phyloP scores from a whole-genome alignment of 2,329 filamentous ascomycete species.

The Aspergillus amoenus region DNA sequence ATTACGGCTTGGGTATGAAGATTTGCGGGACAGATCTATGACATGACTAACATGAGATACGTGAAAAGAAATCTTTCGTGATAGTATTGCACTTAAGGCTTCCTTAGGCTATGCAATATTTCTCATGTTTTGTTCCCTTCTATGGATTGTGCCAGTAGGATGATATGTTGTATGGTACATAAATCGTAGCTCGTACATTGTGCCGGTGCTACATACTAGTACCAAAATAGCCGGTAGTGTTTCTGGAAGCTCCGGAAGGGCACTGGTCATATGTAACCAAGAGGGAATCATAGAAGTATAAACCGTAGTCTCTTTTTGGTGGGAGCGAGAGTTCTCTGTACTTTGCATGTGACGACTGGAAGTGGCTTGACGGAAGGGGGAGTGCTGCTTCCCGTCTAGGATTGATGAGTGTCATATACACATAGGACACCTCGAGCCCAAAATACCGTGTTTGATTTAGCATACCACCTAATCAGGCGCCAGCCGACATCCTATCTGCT shows the following conservation, averaged over 20 bases:
- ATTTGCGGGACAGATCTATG: conserved; percentile 5
- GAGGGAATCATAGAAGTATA: neutral
- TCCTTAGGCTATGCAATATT: neutral
- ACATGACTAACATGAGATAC: neutral
- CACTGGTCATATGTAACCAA: neutral
- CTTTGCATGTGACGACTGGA: neutral
- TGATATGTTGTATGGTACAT: neutral
- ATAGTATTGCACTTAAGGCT: neutral
- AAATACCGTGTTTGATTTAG: neutral
- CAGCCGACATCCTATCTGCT: neutral
- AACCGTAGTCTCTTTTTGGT: neutral
- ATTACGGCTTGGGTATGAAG: neutral
- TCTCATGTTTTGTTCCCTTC: neutral
- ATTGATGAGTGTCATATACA: neutral
- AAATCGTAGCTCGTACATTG: neutral
- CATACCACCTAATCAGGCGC: neutral
- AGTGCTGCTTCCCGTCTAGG: neutral
- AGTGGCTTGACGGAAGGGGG: neutral
- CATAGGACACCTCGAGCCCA: neutral
- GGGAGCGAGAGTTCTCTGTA: neutral
- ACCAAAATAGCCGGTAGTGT: neutral
- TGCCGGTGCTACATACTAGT: neutral
- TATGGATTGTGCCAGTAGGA: neutral
- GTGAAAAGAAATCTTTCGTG: neutral
- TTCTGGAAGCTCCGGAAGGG: neutral